Conservation (phyloP, 2,329 filamentous ascomycete species). For the Colletotrichum sp. region DNA sequence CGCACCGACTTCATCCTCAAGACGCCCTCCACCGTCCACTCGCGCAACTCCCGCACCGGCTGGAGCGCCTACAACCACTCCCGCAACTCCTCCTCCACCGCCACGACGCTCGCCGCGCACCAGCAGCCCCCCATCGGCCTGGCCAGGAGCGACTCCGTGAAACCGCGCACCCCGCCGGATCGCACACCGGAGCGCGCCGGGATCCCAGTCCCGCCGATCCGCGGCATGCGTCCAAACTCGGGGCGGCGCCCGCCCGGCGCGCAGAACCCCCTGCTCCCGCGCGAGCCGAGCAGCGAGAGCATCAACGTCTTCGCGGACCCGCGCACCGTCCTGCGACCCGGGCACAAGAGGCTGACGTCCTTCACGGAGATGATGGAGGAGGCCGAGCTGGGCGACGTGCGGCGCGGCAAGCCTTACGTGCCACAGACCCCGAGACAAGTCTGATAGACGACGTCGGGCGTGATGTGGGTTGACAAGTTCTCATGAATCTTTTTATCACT, state of each 20-base stretch:
- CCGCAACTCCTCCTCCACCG: constrained; percentile 7
- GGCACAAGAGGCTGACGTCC: constrained; percentile 25
- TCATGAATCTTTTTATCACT: neutral
- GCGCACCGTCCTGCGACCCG: constrained; percentile 36
- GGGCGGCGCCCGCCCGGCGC: constrained; percentile 15
- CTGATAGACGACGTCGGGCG: too few species aligned
- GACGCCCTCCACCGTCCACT: constrained; percentile 35
- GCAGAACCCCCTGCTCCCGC: constrained; percentile 30
- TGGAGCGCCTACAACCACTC: neutral
- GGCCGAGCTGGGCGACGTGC: constrained; percentile 47
- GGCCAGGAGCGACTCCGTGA: constrained; percentile 6
- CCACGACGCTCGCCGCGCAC: constrained; percentile 10
- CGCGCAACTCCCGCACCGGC: constrained; percentile 16
- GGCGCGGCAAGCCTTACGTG: constrained; percentile 46
- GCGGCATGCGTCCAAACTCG: constrained; percentile 36
- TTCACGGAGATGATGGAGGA: constrained; percentile 61
- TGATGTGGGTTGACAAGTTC: neutral
- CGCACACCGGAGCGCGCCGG: neutral
- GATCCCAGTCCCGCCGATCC: constrained; percentile 37
- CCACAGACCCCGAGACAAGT: constrained; percentile 28
- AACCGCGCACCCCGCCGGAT: constrained; percentile 3
- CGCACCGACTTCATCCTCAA: constrained; percentile 61
- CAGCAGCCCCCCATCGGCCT: constrained; percentile 11
- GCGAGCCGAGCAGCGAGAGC: constrained; percentile 52
- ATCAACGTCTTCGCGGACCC: constrained; percentile 61